Base-by-base conservation (phyloP, 106 monocot genomes). In the Xerophyta viscosa region DNA sequence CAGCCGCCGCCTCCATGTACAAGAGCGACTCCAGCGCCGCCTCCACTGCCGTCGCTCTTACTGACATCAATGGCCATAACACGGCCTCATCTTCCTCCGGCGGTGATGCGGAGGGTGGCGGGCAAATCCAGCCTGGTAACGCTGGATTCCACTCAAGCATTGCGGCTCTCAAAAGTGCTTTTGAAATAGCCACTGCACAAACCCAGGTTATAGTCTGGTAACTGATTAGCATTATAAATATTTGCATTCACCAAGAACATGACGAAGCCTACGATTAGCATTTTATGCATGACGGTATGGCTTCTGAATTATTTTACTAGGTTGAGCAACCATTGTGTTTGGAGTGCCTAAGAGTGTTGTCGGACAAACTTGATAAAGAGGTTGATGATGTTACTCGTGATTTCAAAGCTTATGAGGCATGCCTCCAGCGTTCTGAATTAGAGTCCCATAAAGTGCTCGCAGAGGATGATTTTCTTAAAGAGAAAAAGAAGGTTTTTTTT, bases 271-370 rank as follows among this genome's bases (percentile, higher is more conserved):
- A 8, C 13, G 15, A 12, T 39, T 39, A n/a, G n/a, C 6, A 39
- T 12, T 8, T 3, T 10, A 2, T 12, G n/a, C n/a, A n/a, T n/a
- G n/a, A n/a, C n/a, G n/a, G n/a, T n/a, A n/a, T n/a, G n/a, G n/a
- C n/a, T n/a, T n/a, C 15, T 39, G 39, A 15, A 1, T 8, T 39
- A n/a, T 52, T 72, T 20, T n/a, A 37, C 31, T 62, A 98, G 98
- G 79, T 98, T 61, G 89, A 98, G 46, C 98, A 98, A 60, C 98
- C 98, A 44, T 63, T 84, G 25, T 98, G 90, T 61, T 69, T 98
- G 65, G 98, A 98, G 24, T 98, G 98, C 72, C 83, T 98, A 86
- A 56, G 86, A 23, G 47, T 98, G 18, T 66, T 90, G 53, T 98
- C 90, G 25, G 82, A 90, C 60, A 86, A 86, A 62, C 77, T 86